phyloP scores from a whole-genome alignment of 2,329 filamentous ascomycete genomes.

The Colletotrichum sidae region DNA sequence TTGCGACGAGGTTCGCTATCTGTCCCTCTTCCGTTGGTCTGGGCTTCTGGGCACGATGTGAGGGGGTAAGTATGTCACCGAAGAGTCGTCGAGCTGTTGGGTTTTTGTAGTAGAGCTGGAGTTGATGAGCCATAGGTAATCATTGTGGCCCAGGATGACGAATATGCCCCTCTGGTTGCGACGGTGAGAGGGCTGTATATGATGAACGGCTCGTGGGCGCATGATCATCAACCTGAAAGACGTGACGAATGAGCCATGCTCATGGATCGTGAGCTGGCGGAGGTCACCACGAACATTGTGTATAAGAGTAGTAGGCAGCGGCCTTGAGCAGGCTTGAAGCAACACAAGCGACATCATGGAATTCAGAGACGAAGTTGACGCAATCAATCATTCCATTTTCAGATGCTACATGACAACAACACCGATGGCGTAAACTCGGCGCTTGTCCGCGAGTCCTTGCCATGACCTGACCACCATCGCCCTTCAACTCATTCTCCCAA shows the following conservation, averaged over 20 bases:
- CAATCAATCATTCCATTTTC: conserved; percentile 16
- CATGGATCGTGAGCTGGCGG: background rate
- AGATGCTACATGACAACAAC: conserved; percentile 6
- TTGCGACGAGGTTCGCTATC: background rate
- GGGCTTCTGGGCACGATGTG: background rate
- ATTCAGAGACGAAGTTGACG: background rate
- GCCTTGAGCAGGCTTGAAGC: background rate
- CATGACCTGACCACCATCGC: conserved; percentile 3
- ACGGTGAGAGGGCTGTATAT: background rate
- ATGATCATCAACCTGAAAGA: background rate
- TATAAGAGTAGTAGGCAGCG: background rate
- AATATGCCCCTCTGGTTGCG: background rate
- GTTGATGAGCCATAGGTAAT: background rate
- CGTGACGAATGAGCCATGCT: conserved; percentile 17
- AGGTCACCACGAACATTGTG: background rate
- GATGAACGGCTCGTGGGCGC: background rate
- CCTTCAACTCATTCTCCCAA: background rate
- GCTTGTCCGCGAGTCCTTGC: background rate
- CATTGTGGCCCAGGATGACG: conserved; percentile 3
- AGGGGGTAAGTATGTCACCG: background rate
- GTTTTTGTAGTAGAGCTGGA: background rate
- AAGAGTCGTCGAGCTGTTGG: background rate
- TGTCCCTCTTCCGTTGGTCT: background rate
- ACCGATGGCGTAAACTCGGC: conserved; percentile 4
- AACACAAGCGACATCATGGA: background rate